Base-by-base conservation (phyloP, 345 rosid species). In the Eucalyptus marginata region DNA sequence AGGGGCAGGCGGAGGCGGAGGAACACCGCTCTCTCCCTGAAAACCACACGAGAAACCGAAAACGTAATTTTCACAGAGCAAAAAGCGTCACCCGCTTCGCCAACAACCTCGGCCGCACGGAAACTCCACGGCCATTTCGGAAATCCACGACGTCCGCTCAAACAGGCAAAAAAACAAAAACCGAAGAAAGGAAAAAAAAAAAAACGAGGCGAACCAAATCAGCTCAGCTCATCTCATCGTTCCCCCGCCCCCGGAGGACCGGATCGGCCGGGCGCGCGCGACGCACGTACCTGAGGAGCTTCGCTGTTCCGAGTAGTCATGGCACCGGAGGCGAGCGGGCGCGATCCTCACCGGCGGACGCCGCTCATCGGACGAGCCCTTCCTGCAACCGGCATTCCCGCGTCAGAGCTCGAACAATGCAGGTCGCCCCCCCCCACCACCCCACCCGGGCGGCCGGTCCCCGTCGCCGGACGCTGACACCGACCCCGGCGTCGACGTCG, bases 251-350 rank as follows among this genome's bases (percentile, higher is more conserved):
- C 47, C 76, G 76, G 14, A 40, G 83, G 11, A 76, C 8, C 83
- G 25, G 83, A 76, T 76, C 83, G 83, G 83, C 43, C 83, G 47
- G 83, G 71, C 71, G 18, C 81, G 87, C 56, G 66, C 85, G 85
- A 68, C 51, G 29, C 13, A 58, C 84, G 81, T 50, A 93, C 89
- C 94, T 91, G 94, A 68, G 92, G 83, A 54, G 94, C 88, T 86
- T 94, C 99, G 54, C 89, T 88, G 90, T 87, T 93, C 87, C 93
- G 94, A 89, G 89, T 92, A 81, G 95, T 89, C 98, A 96, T 96
- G 25, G 24, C 83, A 76, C 24, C 83, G 47, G 43, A 40, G 83
- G 27, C 25, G 46, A 71, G 81, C 87, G 89, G 81, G 81, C 83
- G 15, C 29, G 83, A 76, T 76, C 83, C 83, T 76, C 83, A 40